A percentile compares a stretch with the other conserved stretches of the same genome.
These are phyloP conservation scores for Metarhizium robertsii DNA, from an alignment of 2,329 filamentous ascomycete genomes.

Conservation along the genomic window DNA sequence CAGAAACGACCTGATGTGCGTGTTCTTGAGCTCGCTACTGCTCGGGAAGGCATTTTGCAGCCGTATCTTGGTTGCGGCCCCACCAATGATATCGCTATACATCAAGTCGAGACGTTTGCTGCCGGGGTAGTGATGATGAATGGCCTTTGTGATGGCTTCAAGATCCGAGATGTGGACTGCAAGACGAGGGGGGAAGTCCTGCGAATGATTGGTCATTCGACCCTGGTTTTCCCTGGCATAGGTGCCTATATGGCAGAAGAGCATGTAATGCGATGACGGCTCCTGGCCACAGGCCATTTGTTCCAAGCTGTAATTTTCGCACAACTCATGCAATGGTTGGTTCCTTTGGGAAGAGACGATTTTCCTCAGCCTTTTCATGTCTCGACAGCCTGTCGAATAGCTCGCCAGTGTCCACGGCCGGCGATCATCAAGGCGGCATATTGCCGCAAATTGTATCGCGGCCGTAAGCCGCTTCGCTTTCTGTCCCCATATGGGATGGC, in stretches of 20 bases:
- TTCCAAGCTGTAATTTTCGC: neutral
- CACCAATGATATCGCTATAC: neutral
- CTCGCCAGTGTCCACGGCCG: conserved; percentile 1
- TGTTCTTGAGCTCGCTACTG: neutral
- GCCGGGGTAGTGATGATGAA: neutral
- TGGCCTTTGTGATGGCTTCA: neutral
- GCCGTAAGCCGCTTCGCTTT: neutral
- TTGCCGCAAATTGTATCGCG: conserved; percentile 1
- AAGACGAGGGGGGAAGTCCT: neutral
- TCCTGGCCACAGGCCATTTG: neutral
- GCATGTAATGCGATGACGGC: neutral
- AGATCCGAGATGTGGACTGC: neutral
- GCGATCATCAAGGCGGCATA: conserved; percentile 1
- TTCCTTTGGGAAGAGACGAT: neutral
- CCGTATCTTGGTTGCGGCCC: neutral
- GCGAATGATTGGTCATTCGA: neutral
- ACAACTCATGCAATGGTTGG: neutral
- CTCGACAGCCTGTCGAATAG: neutral
- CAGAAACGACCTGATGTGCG: neutral
- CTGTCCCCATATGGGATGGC: conserved; percentile 1
- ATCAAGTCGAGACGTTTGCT: neutral
- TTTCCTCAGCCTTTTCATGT: neutral
- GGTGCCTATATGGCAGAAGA: conserved; percentile 1
- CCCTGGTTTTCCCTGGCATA: neutral
- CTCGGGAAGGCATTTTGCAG: neutral